A percentile compares a stretch with the other conserved stretches of the same genome.
Conservation (phyloP, 2,329 filamentous ascomycete genomes). For the Arthrobotrys sphaeroides region DNA sequence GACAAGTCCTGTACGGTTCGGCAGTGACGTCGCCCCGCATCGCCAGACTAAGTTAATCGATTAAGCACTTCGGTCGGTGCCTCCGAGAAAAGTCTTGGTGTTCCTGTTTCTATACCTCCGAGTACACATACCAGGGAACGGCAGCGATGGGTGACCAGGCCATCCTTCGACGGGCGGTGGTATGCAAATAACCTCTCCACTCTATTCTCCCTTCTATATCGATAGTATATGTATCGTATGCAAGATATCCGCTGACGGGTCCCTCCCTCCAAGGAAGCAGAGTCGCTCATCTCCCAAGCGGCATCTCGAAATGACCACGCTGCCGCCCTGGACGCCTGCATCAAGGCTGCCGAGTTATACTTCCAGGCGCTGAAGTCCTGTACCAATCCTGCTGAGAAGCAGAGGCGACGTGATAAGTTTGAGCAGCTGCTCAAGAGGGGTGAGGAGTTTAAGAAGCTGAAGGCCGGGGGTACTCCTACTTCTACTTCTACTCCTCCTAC, state of each 20-base stretch:
- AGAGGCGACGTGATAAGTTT: slow-evolving; percentile 39
- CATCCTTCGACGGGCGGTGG: slow-evolving; percentile 19
- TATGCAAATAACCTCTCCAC: slow-evolving; percentile 17
- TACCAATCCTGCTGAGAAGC: slow-evolving; percentile 41
- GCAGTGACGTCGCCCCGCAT: slow-evolving; percentile 46
- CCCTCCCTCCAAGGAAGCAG: slow-evolving; percentile 48
- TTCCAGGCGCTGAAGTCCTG: slow-evolving; percentile 40
- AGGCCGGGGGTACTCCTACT: not conserved
- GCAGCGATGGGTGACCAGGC: slow-evolving; percentile 15
- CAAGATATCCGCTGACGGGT: slow-evolving; percentile 24
- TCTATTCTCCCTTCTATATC: not conserved
- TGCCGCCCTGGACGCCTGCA: slow-evolving; percentile 40
- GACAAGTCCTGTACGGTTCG: too few species aligned
- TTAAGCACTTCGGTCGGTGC: not conserved
- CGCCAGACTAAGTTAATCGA: not conserved
- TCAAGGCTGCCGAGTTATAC: slow-evolving; percentile 46
- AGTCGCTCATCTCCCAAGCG: slow-evolving; percentile 51
- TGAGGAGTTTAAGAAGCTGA: slow-evolving; percentile 43
- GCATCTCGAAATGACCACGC: slow-evolving; percentile 43
- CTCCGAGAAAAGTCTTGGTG: not conserved
- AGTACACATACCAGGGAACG: too few species aligned
- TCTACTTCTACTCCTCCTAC: not conserved
- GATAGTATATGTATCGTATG: not conserved
- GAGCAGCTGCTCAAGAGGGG: slow-evolving; percentile 36
- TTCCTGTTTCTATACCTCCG: not conserved